These are phyloP conservation scores for Prinsepia uniflora DNA, from an alignment of 306 rosid genomes.

Conservation along the genomic window DNA sequence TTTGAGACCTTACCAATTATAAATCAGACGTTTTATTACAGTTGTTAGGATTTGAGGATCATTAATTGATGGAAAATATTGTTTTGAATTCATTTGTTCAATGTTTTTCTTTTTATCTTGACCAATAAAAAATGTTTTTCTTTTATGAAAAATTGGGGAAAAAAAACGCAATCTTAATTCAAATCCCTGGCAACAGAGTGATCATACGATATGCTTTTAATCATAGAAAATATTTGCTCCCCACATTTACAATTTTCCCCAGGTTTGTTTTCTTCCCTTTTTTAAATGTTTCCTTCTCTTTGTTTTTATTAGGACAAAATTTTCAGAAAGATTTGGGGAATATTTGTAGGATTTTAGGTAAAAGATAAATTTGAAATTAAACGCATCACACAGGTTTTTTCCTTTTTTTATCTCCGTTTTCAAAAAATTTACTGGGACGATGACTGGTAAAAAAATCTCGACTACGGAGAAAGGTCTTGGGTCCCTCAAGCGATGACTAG, in stretches of 20 bases:
- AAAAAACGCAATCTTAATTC: slow-evolving; percentile 14
- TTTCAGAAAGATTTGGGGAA: slow-evolving; percentile 39
- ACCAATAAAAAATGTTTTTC: slow-evolving; percentile 21
- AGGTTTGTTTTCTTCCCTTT: slow-evolving; percentile 26
- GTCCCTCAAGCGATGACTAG: slow-evolving; percentile 9
- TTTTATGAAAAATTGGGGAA: not conserved
- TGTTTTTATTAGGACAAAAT: slow-evolving; percentile 35
- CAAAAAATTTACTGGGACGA: not conserved
- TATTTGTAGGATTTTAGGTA: slow-evolving; percentile 34
- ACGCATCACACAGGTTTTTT: too few species aligned
- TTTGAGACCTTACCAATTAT: too few species aligned
- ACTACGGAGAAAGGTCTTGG: not conserved
- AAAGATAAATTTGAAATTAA: too few species aligned
- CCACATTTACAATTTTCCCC: slow-evolving; percentile 13
- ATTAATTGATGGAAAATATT: slow-evolving; percentile 25
- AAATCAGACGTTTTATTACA: not conserved
- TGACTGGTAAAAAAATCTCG: not conserved
- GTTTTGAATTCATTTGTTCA: slow-evolving; percentile 15
- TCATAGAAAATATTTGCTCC: not conserved
- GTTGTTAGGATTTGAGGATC: slow-evolving; percentile 49
- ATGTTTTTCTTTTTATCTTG: slow-evolving; percentile 16
- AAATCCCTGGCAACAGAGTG: slow-evolving; percentile 27
- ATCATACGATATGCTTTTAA: not conserved
- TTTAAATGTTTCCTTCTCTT: slow-evolving; percentile 12
- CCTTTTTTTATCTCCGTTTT: too few species aligned